Evolutionary conservation across 2,329 filamentous ascomycete species (phyloP).

Genomic region (Fusarium coffeatum): DNA sequence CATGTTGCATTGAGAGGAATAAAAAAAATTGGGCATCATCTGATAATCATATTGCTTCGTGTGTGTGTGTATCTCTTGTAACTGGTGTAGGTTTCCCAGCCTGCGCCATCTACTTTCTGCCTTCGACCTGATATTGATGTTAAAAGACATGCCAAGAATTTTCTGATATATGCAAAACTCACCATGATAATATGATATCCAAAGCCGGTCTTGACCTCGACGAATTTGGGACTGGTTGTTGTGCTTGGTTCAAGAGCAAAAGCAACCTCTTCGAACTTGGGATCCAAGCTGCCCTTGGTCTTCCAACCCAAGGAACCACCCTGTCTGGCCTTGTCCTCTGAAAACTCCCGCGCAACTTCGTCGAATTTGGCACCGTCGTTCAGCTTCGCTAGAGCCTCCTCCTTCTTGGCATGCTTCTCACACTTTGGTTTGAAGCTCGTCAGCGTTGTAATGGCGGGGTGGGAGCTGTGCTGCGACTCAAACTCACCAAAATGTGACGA

Average conservation of each 20-base stretch:
- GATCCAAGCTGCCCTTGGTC: constrained; percentile 72
- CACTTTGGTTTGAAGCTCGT: constrained; percentile 58
- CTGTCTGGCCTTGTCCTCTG: constrained; percentile 80
- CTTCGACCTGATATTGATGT: constrained; percentile 52
- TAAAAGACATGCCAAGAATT: neutral
- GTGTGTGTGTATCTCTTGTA: constrained; percentile 1
- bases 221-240: constrained; percentile 71
- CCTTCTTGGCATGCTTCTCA: constrained; percentile 81
- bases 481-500: constrained; percentile 72
- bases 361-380: constrained; percentile 77
- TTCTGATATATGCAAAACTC: constrained; percentile 18
- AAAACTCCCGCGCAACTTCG: constrained; percentile 77
- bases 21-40: constrained; percentile 54
- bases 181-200: constrained; percentile 88
- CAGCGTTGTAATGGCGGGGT: constrained; percentile 8
- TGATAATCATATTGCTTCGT: constrained; percentile 30
- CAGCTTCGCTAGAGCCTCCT: constrained; percentile 77
- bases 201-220: constrained; percentile 77
- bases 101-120: constrained; percentile 51
- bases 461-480: neutral
- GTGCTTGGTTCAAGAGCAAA: constrained; percentile 76
- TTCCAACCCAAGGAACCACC: constrained; percentile 81
- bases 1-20: constrained; percentile 55
- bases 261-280: constrained; percentile 78
- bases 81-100: neutral